Evolutionary conservation across 2,329 filamentous ascomycete species (phyloP), one percentile per base, ranked within the genome.

Genomic region (Colletotrichum nymphaeae): DNA sequence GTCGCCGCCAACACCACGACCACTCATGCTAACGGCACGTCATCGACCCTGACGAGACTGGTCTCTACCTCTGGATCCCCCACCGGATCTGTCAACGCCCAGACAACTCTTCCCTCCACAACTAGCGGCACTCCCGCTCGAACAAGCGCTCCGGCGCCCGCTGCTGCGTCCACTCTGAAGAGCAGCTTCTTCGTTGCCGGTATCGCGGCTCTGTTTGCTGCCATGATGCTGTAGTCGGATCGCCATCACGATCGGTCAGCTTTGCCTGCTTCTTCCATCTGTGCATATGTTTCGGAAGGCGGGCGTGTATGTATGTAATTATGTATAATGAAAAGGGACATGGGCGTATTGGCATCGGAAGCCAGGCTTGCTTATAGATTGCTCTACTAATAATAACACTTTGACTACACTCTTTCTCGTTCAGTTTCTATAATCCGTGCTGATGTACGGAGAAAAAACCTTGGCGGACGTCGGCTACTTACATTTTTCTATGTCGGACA

Each of bases 21-120:
- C 67, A 78, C 81, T 64, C 82, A 79, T 74, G 77, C 79, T 75
- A 80, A 78, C 73, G 84, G 82, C 76, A 79, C 81, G 59, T 83
- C 67, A 76, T 85, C n/a, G 12, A 55, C 66, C 53, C 14, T 72
- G 49, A 63, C 66, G 24, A 63, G 66, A 35, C 66, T 12, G 53
- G 46, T 55, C 16, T 24, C 69, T 14, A 62, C 32, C 42, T 24
- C 64, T n/a, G 24, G 35, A 35, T 52, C 52, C 1, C 62, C 82
- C 57, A 80, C 78, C 78, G 64, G 77, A n/a, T 75, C 76, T 57
- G 73, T 75, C 30, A 66, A 76, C 53, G 56, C 67, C 16, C 73
- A 72, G 65, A 72, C 77, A 8, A 67, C 69, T 52, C 74, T 74
- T 2, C 76, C 79, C 66, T 53, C 76, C 60, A 76, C 60, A 75